A percentile compares a stretch with the other conserved stretches of the same genome.
phyloP scores from a whole-genome alignment of 257 asterid genomes.

The Petunia axillaris region DNA sequence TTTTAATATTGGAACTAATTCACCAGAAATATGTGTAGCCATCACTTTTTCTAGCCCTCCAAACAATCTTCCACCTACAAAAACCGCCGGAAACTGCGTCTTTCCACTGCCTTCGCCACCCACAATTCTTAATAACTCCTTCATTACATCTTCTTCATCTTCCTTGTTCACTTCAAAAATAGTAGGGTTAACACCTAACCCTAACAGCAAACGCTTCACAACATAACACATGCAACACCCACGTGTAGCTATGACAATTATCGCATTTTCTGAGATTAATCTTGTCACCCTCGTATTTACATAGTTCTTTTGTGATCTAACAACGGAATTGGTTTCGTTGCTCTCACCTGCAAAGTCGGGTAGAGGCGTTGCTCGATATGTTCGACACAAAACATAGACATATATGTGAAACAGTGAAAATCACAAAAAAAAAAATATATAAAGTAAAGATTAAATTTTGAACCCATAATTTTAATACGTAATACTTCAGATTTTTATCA shows the following conservation, averaged over 20 bases:
- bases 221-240: conserved; percentile 94
- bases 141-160: conserved; percentile 42
- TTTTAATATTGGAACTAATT: conserved; percentile 71
- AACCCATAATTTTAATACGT: no score
- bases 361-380: no score
- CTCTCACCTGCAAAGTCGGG: neutral
- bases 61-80: conserved; percentile 74
- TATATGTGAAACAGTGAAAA: neutral
- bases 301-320: neutral
- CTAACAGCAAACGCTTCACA: conserved; percentile 59
- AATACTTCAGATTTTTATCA: no score
- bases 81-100: conserved; percentile 66
- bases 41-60: conserved; percentile 84
- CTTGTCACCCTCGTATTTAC: neutral
- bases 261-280: conserved; percentile 66
- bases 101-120: conserved; percentile 3
- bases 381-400: no score
- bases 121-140: conserved; percentile 35
- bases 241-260: conserved; percentile 59
- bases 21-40: conserved; percentile 80
- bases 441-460: neutral
- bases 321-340: conserved; percentile 8
- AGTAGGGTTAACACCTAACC: conserved; percentile 73
- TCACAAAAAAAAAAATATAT: neutral
- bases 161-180: conserved; percentile 52